Base-by-base conservation (phyloP, 2,329 filamentous ascomycete species). In the Chaetomiaceae sp. region DNA sequence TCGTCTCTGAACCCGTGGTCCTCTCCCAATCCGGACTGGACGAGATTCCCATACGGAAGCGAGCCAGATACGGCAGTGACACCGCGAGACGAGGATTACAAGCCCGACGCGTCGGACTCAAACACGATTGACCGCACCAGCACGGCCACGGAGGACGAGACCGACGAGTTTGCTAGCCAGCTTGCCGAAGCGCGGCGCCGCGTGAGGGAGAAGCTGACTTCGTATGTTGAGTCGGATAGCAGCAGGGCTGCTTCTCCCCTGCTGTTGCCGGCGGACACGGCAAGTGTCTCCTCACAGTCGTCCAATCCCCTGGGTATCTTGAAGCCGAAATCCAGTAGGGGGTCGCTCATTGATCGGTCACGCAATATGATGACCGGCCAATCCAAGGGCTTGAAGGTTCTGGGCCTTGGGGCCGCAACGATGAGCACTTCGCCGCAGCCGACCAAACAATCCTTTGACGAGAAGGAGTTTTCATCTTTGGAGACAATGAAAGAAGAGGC, bases 161-260 rank as follows among this genome's bases (percentile, higher is more conserved):
- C 76, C 4, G 80, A 87, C 42, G 85, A 87, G 22, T 89, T 90
- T 59, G 81, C 83, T 15, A 79, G 75, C 42, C 83, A 88, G 57
- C 73, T 90, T 32, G 85, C 84, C 2, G 77, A 82, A 53, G 79
- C 85, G 14, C 79, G 84, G 45, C 78, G 78, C 24, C 77, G 83
- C 1, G 83, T 90, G 7, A 81, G 86, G 42, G 84, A 90, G 62
- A 83, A 80, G 54, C 68, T 90, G 36, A 85, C 80, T 7, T 83
- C 78, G 0, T 84, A 82, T 52, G 80, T 79, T 0, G 83, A 86
- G 56, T 74, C 75, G 3, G 81, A 87, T 30, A 71, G 66, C 51
- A 71, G 72, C 37, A 66, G 61, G 33, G 55, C 67, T 38, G 71
- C 68, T 35, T 73, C 72, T 3, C 69, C 73, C 18, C 54, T 65